phyloP scores from a whole-genome alignment of 352 stramenopile species.

The Globisporangium barbulae region DNA sequence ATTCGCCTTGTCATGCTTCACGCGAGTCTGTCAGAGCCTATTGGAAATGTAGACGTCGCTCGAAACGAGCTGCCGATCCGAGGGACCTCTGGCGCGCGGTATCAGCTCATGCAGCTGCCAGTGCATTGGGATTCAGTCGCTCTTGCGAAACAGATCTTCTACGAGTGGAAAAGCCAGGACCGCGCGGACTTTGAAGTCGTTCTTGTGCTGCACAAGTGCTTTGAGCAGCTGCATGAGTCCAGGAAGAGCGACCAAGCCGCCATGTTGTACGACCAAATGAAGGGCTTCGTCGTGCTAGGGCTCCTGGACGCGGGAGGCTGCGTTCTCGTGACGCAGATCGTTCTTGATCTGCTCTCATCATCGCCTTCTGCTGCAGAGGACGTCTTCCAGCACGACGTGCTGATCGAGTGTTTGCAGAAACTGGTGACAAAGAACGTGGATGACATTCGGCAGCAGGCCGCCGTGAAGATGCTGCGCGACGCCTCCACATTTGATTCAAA shows the following conservation, averaged over 20 bases:
- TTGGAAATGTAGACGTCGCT: slow-evolving; percentile 1
- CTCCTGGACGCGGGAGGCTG: slow-evolving; percentile 38
- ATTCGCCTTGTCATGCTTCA: slow-evolving; percentile 42
- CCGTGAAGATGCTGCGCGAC: slow-evolving; percentile 55
- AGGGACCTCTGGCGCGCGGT: slow-evolving; percentile 49
- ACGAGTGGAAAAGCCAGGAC: slow-evolving; percentile 44
- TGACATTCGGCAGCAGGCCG: slow-evolving; percentile 57
- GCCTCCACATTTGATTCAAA: slow-evolving; percentile 19
- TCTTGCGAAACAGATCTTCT: slow-evolving; percentile 75
- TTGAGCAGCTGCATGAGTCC: slow-evolving; percentile 35
- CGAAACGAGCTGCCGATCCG: slow-evolving; percentile 42
- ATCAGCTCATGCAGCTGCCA: slow-evolving; percentile 42
- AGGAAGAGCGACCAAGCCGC: slow-evolving; percentile 20
- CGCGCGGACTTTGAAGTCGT: slow-evolving; percentile 36
- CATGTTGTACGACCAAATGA: slow-evolving; percentile 61
- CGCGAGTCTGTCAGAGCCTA: neutral
- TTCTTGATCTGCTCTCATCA: slow-evolving; percentile 25
- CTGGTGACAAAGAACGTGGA: slow-evolving; percentile 50
- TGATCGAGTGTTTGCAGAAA: slow-evolving; percentile 37
- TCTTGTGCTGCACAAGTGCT: slow-evolving; percentile 51
- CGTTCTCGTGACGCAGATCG: slow-evolving; percentile 28
- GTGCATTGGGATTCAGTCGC: slow-evolving; percentile 57
- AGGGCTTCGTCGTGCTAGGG: slow-evolving; percentile 38
- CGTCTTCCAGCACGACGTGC: slow-evolving; percentile 29
- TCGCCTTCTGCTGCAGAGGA: slow-evolving; percentile 13